Evolutionary conservation across 371 early-diverging fungal species (phyloP).

Genomic region (Mortierella sp.): DNA sequence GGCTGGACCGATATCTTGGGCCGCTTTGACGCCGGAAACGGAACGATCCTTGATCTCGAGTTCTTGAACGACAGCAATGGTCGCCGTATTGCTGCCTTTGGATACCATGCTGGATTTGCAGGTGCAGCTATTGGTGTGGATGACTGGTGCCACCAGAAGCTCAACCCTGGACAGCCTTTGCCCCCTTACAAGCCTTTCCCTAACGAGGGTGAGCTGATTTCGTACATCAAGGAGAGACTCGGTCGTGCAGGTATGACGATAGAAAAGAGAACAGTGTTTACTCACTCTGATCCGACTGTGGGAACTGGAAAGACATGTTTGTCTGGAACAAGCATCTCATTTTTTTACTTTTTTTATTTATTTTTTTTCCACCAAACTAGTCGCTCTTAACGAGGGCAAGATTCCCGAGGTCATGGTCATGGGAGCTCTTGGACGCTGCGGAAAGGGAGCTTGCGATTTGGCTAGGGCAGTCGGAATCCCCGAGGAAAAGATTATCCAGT

Average conservation of each 20-base stretch:
- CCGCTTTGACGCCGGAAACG: slow-evolving; percentile 89
- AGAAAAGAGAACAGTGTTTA: neutral
- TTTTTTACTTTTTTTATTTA: neutral
- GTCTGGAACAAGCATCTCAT: neutral
- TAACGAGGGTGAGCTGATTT: slow-evolving; percentile 84
- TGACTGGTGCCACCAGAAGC: slow-evolving; percentile 89
- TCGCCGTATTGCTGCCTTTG: slow-evolving; percentile 97
- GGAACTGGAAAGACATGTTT: neutral
- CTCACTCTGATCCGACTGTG: neutral
- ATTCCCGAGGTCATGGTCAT: slow-evolving; percentile 93
- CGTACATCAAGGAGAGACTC: slow-evolving; percentile 76
- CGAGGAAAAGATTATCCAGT: slow-evolving; percentile 88
- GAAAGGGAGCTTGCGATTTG: slow-evolving; percentile 89
- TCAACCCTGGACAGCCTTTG: slow-evolving; percentile 57
- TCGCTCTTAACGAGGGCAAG: slow-evolving; percentile 63
- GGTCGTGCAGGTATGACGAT: slow-evolving; percentile 67
- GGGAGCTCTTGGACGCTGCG: slow-evolving; percentile 98
- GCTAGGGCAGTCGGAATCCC: slow-evolving; percentile 88
- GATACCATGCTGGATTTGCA: slow-evolving; percentile 97
- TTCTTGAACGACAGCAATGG: slow-evolving; percentile 87
- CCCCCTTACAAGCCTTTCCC: slow-evolving; percentile 86
- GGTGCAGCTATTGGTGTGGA: slow-evolving; percentile 94
- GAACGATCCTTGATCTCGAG: slow-evolving; percentile 93
- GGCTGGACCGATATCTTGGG: slow-evolving; percentile 92
- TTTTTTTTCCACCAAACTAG: slow-evolving; percentile 14